Conservation (phyloP, 2,329 filamentous ascomycete genomes). For the Venturia asperata region DNA sequence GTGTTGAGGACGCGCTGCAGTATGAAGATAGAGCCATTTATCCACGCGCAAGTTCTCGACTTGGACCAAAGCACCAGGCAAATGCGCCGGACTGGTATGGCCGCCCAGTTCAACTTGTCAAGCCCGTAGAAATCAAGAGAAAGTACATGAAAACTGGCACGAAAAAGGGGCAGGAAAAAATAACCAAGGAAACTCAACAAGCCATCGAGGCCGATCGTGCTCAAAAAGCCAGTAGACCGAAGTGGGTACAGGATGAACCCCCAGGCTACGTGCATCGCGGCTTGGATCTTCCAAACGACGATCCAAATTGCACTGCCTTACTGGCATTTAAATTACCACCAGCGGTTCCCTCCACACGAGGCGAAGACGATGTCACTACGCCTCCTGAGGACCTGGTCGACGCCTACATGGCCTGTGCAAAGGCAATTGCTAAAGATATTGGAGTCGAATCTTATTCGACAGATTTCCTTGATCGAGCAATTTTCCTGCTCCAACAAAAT, state of each 20-base stretch:
- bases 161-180: slow-evolving; percentile 68
- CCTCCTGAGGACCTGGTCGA: slow-evolving; percentile 57
- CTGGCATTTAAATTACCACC: slow-evolving; percentile 71
- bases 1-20: slow-evolving; percentile 89
- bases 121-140: slow-evolving; percentile 78
- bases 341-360: slow-evolving; percentile 41
- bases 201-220: slow-evolving; percentile 75
- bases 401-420: slow-evolving; percentile 67
- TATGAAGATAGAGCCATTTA: slow-evolving; percentile 93
- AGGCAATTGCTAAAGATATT: slow-evolving; percentile 56
- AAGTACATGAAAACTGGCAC: slow-evolving; percentile 54
- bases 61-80: slow-evolving; percentile 88
- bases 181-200: slow-evolving; percentile 71
- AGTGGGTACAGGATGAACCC: slow-evolving; percentile 91
- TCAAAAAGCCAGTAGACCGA: slow-evolving; percentile 72
- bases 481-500: slow-evolving; percentile 64
- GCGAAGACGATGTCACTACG: slow-evolving; percentile 37
- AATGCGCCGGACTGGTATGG: slow-evolving; percentile 80
- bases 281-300: slow-evolving; percentile 65
- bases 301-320: slow-evolving; percentile 63
- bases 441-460: slow-evolving; percentile 70
- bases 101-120: slow-evolving; percentile 80
- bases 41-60: slow-evolving; percentile 83
- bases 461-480: slow-evolving; percentile 79
- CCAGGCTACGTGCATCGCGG: slow-evolving; percentile 77